Evolutionary conservation across 345 rosid species (phyloP).

Genomic region (Salix dunnii): DNA sequence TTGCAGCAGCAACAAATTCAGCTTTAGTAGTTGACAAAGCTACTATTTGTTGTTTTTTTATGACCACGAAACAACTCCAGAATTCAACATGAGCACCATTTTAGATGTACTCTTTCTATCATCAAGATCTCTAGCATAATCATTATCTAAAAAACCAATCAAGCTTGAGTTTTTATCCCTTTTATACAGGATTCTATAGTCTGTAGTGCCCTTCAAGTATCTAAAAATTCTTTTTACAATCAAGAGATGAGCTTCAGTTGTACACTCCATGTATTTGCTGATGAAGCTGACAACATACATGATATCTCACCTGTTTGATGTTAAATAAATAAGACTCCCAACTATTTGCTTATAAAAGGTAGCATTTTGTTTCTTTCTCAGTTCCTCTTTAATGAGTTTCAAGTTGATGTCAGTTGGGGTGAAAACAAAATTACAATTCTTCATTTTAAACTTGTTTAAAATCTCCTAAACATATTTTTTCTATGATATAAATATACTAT

Average conservation of each 20-base stretch:
- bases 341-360: no score
- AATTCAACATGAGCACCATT: neutral
- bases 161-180: neutral
- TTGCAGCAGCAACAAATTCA: neutral
- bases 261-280: neutral
- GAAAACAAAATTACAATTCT: no score
- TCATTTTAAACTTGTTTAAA: no score
- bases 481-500: no score
- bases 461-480: no score
- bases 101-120: neutral
- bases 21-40: neutral
- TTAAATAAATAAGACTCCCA: neutral
- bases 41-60: neutral
- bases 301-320: neutral
- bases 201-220: neutral
- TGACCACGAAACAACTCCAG: neutral
- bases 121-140: neutral
- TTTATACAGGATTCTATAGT: neutral
- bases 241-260: neutral
- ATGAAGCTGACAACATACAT: neutral
- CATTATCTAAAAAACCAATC: neutral
- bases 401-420: no score
- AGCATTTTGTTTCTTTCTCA: no score
- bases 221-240: neutral
- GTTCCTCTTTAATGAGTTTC: no score